Conservation (phyloP, 2,329 filamentous ascomycete species). For the Epichloe brachyelytri region DNA sequence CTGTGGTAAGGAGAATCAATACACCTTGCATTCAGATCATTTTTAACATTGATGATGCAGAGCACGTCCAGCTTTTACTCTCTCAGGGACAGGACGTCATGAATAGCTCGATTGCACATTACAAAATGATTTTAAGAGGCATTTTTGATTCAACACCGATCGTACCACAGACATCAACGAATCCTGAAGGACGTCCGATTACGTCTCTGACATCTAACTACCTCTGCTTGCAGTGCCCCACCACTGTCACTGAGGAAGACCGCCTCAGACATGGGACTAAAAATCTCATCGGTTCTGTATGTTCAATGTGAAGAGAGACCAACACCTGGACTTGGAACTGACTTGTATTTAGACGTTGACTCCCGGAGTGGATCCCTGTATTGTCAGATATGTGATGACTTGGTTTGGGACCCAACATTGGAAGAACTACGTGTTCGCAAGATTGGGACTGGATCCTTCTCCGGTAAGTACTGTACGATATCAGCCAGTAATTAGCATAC, state of each 20-base stretch:
- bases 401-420: slow-evolving; percentile 70
- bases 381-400: slow-evolving; percentile 71
- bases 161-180: slow-evolving; percentile 52
- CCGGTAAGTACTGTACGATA: slow-evolving; percentile 30
- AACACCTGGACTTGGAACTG: slow-evolving; percentile 9
- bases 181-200: slow-evolving; percentile 39
- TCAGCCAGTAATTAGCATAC: background rate
- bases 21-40: background rate
- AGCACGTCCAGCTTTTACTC: slow-evolving; percentile 59
- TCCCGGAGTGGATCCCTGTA: slow-evolving; percentile 63
- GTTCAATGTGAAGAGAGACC: slow-evolving; percentile 11
- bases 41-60: slow-evolving; percentile 25
- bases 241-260: slow-evolving; percentile 53
- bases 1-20: slow-evolving; percentile 37
- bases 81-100: slow-evolving; percentile 47
- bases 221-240: slow-evolving; percentile 61
- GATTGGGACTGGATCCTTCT: slow-evolving; percentile 52
- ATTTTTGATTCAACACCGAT: slow-evolving; percentile 56
- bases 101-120: slow-evolving; percentile 57
- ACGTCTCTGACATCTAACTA: slow-evolving; percentile 56
- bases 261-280: slow-evolving; percentile 53
- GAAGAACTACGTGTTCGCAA: slow-evolving; percentile 63
- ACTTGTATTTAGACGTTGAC: slow-evolving; percentile 51
- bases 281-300: slow-evolving; percentile 65
- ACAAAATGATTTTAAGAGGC: slow-evolving; percentile 56